Base-by-base conservation (phyloP, 371 early-diverging fungal species). In the Mucor irregularis region DNA sequence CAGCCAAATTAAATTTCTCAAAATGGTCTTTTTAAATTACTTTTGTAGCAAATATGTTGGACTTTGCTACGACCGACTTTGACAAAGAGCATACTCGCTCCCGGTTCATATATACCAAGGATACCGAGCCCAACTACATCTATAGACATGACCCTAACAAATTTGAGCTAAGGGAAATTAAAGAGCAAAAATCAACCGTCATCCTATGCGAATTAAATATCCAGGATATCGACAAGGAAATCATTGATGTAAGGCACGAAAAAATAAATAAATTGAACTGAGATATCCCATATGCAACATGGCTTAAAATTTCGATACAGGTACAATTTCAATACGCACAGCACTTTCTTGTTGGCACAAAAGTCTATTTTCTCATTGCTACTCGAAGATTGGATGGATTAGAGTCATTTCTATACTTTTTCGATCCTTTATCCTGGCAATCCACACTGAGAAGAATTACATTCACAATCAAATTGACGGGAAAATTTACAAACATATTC, bases 401-500 rank as follows among this genome's bases (percentile, higher is more conserved):
- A 10, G 24, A 47, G 16, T 26, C 56, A 19, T 31, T 21, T 25
- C 9, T 56, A 3, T 56, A 56, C 19, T 24, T 56, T n/a, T 29
- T 48, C 0, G 47, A 56, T 16, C 48, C 33, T 13, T 43, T 30
- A 13, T 19, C 21, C 3, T 8, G 11, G 4, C 4, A 53, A 13
- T 7, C 19, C 4, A 6, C 16, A n/a, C 19, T 45, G 14, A 24
- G 17, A 10, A 40, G 37, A 33, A 34, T 53, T 22, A 19, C 7
- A 24, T 42, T 56, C 5, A 40, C 26, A 16, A 17, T 28, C 2
- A 19, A 29, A 10, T 16, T 56, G 4, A 56, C 31, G 33, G 56
- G 56, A 2, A 21, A 19, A 13, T 19, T 56, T 11, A 30, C 56
- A 2, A 49, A 56, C 16, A 49, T 56, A 9, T 48, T 26, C 11